These are phyloP conservation scores for Protomyces pachydermus DNA, from an alignment of 1,139 yeast genomes.

Conservation along the genomic window DNA sequence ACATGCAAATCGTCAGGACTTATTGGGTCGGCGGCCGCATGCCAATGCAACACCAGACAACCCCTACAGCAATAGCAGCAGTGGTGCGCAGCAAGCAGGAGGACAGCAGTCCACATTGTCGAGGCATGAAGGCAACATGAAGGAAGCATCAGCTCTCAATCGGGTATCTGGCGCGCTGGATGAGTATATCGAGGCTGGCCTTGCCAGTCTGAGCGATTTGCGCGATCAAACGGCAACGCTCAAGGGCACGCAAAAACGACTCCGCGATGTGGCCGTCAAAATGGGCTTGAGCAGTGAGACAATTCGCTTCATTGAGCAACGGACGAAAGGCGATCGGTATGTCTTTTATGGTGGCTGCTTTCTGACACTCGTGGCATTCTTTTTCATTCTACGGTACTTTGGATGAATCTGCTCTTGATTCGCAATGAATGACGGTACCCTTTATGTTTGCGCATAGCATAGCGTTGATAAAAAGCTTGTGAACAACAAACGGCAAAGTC, in stretches of 20 bases:
- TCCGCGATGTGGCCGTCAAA: constrained; percentile 67
- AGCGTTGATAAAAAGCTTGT: neutral
- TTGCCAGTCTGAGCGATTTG: constrained; percentile 76
- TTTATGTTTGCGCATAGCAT: neutral
- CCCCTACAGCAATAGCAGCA: constrained; percentile 1
- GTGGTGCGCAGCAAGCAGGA: neutral
- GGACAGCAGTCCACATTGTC: neutral
- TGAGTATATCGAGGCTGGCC: constrained; percentile 84
- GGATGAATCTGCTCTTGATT: constrained; percentile 40
- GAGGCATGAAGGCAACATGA: constrained; percentile 31
- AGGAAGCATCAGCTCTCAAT: constrained; percentile 49
- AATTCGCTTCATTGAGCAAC: constrained; percentile 68
- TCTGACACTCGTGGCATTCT: constrained; percentile 61
- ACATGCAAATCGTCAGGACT: constrained; percentile 6
- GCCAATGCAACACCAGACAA: constrained; percentile 24
- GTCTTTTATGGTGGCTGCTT: constrained; percentile 73
- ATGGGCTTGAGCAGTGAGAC: constrained; percentile 86
- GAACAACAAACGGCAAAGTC: no score
- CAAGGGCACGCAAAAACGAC: constrained; percentile 55
- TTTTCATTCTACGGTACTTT: constrained; percentile 62
- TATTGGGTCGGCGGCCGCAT: constrained; percentile 21
- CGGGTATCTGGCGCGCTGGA: constrained; percentile 79
- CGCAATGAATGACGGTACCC: neutral
- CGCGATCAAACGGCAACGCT: constrained; percentile 77
- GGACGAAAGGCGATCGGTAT: constrained; percentile 87